Percentiles rank a stretch among this genome's conserved stretches.
These are phyloP conservation scores for Curvularia spicifera DNA, from an alignment of 2,329 filamentous ascomycete genomes.

Conservation along the genomic window DNA sequence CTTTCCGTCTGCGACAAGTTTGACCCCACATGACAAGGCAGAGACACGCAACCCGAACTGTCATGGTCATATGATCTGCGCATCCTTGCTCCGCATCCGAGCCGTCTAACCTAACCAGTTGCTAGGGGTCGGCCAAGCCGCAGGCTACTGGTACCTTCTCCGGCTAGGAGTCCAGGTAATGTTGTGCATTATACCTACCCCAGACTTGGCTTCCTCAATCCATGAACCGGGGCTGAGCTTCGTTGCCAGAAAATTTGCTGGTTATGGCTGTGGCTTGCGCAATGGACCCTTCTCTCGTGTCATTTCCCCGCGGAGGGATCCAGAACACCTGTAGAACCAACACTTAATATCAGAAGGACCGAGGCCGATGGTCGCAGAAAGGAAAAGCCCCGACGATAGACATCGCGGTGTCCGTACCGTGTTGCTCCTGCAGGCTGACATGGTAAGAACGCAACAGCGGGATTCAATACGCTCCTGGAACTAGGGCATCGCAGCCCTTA, in stretches of 20 bases:
- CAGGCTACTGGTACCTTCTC: neutral
- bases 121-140: neutral
- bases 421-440: slow-evolving; percentile 10
- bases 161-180: neutral
- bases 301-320: neutral
- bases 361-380: neutral
- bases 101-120: neutral
- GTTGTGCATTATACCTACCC: slow-evolving; percentile 8
- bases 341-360: slow-evolving; percentile 9
- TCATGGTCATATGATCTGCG: neutral
- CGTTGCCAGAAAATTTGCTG: neutral
- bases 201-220: slow-evolving; percentile 3
- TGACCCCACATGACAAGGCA: neutral
- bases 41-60: neutral
- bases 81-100: slow-evolving; percentile 6
- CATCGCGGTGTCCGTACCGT: neutral
- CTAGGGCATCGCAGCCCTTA: slow-evolving; percentile 9
- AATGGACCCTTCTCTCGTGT: neutral
- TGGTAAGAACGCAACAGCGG: neutral
- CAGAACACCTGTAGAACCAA: slow-evolving; percentile 4
- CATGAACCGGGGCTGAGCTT: neutral
- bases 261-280: neutral
- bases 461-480: slow-evolving; percentile 3
- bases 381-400: neutral
- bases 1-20: neutral